Evolutionary conservation across 495 filamentous ascomycete genomes (phyloP), one percentile per base, ranked within the genome.

Genomic region (Friedmanniomyces endolithicus): DNA sequence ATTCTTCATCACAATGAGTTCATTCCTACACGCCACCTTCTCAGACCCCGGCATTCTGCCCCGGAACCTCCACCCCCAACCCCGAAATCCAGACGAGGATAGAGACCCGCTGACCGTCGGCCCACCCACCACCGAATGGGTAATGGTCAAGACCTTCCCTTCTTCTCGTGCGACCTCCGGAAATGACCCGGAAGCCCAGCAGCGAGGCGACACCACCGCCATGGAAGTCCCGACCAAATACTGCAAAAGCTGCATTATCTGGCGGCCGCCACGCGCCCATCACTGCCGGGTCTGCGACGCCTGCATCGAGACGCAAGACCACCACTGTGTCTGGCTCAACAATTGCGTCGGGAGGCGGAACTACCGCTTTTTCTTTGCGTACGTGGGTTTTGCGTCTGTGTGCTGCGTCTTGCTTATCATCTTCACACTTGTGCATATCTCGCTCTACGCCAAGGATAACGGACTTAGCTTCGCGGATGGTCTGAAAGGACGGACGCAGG

Each of bases 251-350:
- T 98, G 92, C 71, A 85, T 85, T 62, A 87, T 97, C 57, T 98
- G 92, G 92, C 86, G 92, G 1, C 92, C 92, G 35, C 89, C 90
- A 40, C 84, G 92, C 25, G 88, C 86, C 60, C 94, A 97, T 64
- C 92, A 98, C 68, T 98, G 92, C 70, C 87, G 94, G 52, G 74
- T 95, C 29, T 98, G 92, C 66, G 90, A 98, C 70, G 94, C 90
- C 65, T 98, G 92, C 66, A 79, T 98, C 44, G 92, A 98, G 67
- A 96, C 90, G 0, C 89, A 96, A 60, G 92, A 98, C 64, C 92
- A 98, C 63, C 92, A 98, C 72, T 98, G 92, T 63, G 88, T 97
- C 20, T 98, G 94, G 94, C 80, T 98, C 48, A 98, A 98, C 71
- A 98, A 97, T 67, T 98, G 92, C 68, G 85, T 98, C 43, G 92